phyloP scores from a whole-genome alignment of 2,329 filamentous ascomycete genomes.

The Stachybotrys chartarum region DNA sequence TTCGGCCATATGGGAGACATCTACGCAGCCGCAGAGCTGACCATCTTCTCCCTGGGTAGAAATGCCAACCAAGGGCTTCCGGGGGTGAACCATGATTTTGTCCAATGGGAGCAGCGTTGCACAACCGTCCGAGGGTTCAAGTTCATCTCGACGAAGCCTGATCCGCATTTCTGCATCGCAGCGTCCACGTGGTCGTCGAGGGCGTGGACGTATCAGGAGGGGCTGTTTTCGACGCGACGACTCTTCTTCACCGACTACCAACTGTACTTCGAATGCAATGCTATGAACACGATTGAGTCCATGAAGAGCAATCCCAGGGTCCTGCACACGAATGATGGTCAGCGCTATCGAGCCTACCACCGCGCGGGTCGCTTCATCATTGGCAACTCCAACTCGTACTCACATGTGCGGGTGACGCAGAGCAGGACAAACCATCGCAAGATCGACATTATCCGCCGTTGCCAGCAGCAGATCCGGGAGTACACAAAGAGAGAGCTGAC shows the following conservation, averaged over 20 bases:
- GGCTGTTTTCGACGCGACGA: not conserved
- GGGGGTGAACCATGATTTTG: not conserved
- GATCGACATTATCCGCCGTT: slow-evolving; percentile 1
- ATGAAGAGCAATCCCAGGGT: not conserved
- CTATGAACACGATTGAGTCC: not conserved
- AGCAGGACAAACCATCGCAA: not conserved
- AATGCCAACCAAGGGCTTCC: not conserved
- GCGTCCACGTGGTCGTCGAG: not conserved
- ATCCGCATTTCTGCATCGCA: slow-evolving; percentile 1
- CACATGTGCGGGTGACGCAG: not conserved
- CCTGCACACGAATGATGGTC: not conserved
- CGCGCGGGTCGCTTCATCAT: not conserved
- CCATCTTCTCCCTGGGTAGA: not conserved
- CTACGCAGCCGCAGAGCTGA: not conserved
- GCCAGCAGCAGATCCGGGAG: not conserved
- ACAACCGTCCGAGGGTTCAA: not conserved
- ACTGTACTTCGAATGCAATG: not conserved
- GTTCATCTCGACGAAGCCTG: not conserved
- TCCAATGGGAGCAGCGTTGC: not conserved
- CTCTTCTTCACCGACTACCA: slow-evolving; percentile 1
- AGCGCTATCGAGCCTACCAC: not conserved
- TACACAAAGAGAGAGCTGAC: slow-evolving; percentile 1
- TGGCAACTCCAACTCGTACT: slow-evolving; percentile 1
- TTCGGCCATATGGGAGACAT: slow-evolving; percentile 1
- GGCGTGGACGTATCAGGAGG: slow-evolving; percentile 1